Conservation (phyloP, 2,329 filamentous ascomycete genomes). For the Botrytis cinerea region DNA sequence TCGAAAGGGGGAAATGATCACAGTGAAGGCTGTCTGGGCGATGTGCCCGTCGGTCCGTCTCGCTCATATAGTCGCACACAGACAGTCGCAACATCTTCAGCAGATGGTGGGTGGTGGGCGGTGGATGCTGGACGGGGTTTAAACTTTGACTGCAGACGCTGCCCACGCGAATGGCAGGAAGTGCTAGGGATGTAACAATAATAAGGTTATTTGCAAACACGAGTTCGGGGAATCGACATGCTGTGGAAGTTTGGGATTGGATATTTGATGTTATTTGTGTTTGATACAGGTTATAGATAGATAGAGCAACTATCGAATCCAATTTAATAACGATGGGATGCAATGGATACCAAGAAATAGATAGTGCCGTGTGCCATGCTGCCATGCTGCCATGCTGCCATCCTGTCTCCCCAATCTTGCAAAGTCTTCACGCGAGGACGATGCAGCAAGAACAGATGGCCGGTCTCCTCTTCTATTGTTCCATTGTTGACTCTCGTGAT, state of each 20-base stretch:
- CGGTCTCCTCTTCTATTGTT: too few relatives aligned
- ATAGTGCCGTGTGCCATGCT: too few relatives aligned
- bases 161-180: not conserved
- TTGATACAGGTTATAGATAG: too few relatives aligned
- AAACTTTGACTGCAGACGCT: not conserved
- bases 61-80: not conserved
- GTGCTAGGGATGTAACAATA: not conserved
- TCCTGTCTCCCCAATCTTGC: not conserved
- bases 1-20: slow-evolving; percentile 10
- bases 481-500: too few relatives aligned
- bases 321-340: too few relatives aligned
- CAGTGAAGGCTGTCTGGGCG: not conserved
- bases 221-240: not conserved
- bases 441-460: too few relatives aligned
- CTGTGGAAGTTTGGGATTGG: not conserved
- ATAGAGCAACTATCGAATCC: too few relatives aligned
- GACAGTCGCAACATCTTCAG: not conserved
- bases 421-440: too few relatives aligned
- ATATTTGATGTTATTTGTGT: not conserved
- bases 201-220: not conserved
- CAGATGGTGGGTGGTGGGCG: too few relatives aligned
- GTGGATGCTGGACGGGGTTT: too few relatives aligned
- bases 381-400: too few relatives aligned
- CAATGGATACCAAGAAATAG: too few relatives aligned
- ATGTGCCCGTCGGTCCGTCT: not conserved